Evolutionary conservation across 2,329 filamentous ascomycete species (phyloP), one percentile per base, ranked within the genome.

Genomic region (Paraconiothyrium sp.): DNA sequence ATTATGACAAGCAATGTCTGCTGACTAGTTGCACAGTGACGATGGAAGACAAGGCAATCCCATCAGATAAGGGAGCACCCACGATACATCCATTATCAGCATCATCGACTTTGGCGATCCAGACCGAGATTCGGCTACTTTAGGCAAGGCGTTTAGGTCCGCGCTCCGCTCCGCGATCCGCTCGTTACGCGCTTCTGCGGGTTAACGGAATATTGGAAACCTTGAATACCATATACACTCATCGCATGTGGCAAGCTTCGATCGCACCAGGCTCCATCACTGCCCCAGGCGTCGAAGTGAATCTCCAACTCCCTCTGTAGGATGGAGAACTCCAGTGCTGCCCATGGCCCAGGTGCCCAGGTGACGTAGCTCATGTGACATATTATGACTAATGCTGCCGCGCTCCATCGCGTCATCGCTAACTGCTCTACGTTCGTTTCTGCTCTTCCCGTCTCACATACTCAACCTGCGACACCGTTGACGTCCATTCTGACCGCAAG

Each of bases 41-140:
- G n/a, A 20, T 41, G 43, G 7, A 22, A 24, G 20, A 9, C 4
- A 22, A 13, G 20, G 2, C 43, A 24, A 9, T 13, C 24, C 43
- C 11, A 46, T 22, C n/a, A 20, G 20, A 4, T 8, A 22, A 11
- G 43, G n/a, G 39, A 41, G 16, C n/a, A 4, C 5, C 5, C 4
- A n/a, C 16, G 39, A 10, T 46, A 20, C 24, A 4, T 46, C 22
- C 43, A 46, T 46, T 3, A 46, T 13, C 20, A 20, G 22, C 20
- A 20, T 46, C 43, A 46, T 46, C 20, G 43, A 24, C 43, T 46
- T 46, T 34, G 47, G 14, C 47, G 47, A 49, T 49, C 47, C 14
- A 34, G 27, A 10, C 16, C 30, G 48, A 34, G 30, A 20, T 11
- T 34, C 48, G 48, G 48, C 14, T 50, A 50, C 34, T 13, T 20